Conservation (phyloP, 2,329 filamentous ascomycete genomes). For the Chrysoporthe cubensis region DNA sequence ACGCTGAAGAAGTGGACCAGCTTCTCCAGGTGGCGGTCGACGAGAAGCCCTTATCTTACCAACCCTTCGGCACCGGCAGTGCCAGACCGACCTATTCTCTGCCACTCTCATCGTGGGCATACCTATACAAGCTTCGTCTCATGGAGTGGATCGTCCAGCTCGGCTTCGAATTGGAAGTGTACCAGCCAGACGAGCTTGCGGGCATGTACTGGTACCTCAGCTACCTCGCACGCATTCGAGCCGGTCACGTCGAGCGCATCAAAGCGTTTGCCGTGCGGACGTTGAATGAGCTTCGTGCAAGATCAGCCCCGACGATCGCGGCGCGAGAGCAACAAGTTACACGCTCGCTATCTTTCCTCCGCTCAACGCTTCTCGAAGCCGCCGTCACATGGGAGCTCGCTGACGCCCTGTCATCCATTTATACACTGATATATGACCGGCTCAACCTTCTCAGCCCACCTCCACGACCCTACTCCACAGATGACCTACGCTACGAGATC, state of each 20-base stretch:
- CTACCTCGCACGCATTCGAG: conserved; percentile 69
- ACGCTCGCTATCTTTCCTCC: conserved; percentile 58
- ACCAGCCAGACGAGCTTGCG: conserved; percentile 80
- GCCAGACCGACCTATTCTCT: conserved; percentile 66
- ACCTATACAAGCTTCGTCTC: conserved; percentile 85
- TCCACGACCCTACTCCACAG: conserved; percentile 66
- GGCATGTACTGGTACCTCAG: conserved; percentile 93
- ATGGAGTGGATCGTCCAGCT: conserved; percentile 88
- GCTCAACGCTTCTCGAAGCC: conserved; percentile 66
- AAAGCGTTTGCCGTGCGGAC: conserved; percentile 62
- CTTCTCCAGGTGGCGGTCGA: conserved; percentile 64
- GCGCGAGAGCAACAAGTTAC: conserved; percentile 48
- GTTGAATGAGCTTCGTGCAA: conserved; percentile 39
- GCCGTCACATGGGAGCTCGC: conserved; percentile 64
- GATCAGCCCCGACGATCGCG: conserved; percentile 34
- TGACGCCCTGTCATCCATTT: conserved; percentile 63
- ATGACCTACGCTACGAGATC: conserved; percentile 74
- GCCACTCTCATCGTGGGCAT: conserved; percentile 85
- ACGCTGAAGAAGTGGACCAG: conserved; percentile 77
- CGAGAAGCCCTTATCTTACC: conserved; percentile 62
- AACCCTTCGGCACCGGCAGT: conserved; percentile 42
- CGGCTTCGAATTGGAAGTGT: conserved; percentile 92
- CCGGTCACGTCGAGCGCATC: conserved; percentile 74
- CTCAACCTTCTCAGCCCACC: conserved; percentile 57
- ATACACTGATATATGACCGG: conserved; percentile 63